These are phyloP conservation scores for Thermomucor indicae-seudaticae DNA, from an alignment of 371 early-diverging fungal genomes.

Conservation along the genomic window DNA sequence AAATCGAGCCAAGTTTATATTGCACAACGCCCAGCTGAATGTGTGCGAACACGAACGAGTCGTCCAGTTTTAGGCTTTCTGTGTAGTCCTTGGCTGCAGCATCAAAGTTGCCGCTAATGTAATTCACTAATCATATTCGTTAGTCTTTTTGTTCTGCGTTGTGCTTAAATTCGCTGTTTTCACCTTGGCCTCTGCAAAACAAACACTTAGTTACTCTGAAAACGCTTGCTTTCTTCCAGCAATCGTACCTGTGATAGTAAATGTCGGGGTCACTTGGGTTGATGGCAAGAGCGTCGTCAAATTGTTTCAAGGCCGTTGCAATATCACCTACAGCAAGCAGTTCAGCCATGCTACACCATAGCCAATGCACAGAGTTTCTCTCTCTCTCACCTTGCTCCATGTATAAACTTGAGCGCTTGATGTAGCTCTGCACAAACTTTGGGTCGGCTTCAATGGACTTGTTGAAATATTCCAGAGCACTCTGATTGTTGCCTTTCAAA, in stretches of 20 bases:
- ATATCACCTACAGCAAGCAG: slow-evolving; percentile 44
- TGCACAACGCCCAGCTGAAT: slow-evolving; percentile 94
- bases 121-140: slow-evolving; percentile 40
- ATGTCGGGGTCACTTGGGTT: slow-evolving; percentile 72
- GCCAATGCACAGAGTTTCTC: background rate
- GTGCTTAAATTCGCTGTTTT: background rate
- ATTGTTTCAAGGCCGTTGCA: slow-evolving; percentile 60
- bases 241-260: slow-evolving; percentile 68
- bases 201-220: background rate
- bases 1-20: slow-evolving; percentile 82
- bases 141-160: background rate
- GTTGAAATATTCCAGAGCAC: slow-evolving; percentile 73
- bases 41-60: slow-evolving; percentile 83
- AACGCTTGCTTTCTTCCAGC: slow-evolving; percentile 6
- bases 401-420: slow-evolving; percentile 85
- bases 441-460: slow-evolving; percentile 78
- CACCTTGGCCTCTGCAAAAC: slow-evolving; percentile 36
- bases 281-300: slow-evolving; percentile 65
- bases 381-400: slow-evolving; percentile 69
- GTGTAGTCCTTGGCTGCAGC: slow-evolving; percentile 84
- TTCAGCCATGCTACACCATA: background rate
- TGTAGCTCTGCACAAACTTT: slow-evolving; percentile 74
- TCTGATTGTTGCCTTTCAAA: slow-evolving; percentile 78
- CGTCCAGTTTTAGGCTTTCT: slow-evolving; percentile 77
- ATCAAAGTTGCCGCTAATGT: slow-evolving; percentile 74